Evolutionary conservation across 495 filamentous ascomycete genomes (phyloP).

Genomic region (Daldinia decipiens): DNA sequence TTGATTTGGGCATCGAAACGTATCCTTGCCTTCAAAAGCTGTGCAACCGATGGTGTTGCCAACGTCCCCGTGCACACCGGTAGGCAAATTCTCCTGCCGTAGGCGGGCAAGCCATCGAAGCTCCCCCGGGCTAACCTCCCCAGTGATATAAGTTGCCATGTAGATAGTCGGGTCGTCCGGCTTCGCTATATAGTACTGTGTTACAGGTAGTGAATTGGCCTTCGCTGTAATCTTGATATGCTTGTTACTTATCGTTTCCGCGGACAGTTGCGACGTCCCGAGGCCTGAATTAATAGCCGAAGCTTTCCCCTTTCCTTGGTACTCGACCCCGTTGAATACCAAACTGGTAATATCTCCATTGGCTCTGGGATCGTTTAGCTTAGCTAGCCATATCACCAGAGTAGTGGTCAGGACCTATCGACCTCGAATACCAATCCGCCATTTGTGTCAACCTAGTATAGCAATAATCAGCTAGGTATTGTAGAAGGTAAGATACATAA

Average conservation of each 20-base stretch:
- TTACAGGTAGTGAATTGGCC: constrained; percentile 58
- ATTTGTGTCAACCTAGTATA: constrained; percentile 45
- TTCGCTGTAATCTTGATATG: constrained; percentile 66
- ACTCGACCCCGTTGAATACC: constrained; percentile 62
- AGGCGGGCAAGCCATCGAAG: constrained; percentile 68
- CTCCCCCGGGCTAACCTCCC: constrained; percentile 65
- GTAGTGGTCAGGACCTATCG: constrained; percentile 38
- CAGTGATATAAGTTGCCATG: constrained; percentile 69
- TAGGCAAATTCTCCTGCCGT: constrained; percentile 59
- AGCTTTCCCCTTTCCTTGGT: constrained; percentile 60
- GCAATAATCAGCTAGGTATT: background rate
- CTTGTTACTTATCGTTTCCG: constrained; percentile 49
- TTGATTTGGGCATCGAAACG: constrained; percentile 63
- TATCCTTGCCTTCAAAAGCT: constrained; percentile 67
- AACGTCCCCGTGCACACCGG: constrained; percentile 58
- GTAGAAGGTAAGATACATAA: too few species aligned
- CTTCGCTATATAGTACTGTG: constrained; percentile 66
- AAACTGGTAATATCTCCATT: constrained; percentile 69
- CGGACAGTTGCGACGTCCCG: constrained; percentile 61
- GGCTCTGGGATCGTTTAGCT: constrained; percentile 19
- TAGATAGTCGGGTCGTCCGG: constrained; percentile 64
- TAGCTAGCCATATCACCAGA: background rate
- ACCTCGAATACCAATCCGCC: constrained; percentile 63
- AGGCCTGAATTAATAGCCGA: constrained; percentile 68
- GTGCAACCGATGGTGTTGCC: constrained; percentile 58